Evolutionary conservation across 805 yeast genomes (phyloP), one percentile per base, ranked within the genome.

Genomic region (Metschnikowia amazonensis): DNA sequence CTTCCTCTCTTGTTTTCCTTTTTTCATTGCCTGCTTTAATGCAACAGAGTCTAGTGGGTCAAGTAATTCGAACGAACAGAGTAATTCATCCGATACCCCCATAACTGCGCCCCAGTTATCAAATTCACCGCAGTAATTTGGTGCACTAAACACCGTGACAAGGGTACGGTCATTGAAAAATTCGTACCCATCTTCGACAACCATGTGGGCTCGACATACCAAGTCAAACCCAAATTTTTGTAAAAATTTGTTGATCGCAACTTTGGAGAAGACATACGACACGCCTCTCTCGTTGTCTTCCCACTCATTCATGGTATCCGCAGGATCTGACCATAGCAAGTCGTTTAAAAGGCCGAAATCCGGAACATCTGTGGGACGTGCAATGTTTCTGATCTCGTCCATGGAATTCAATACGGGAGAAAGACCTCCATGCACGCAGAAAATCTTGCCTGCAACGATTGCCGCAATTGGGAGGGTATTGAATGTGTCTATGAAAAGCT

Each of bases 21-120:
- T 85, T 55, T 84, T 85, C 97, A 92, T 89, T 42, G 89, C 94
- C 63, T 87, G 96, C 62, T 92, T 90, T 66, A 94, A 77, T 4
- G 97, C 97, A 16, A 86, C 84, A 42, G 95, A 80, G 67, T 92
- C 98, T 56, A 94, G 74, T 7, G 99, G 99, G 66, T 94, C 97
- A 48, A 92, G 73, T 44, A 92, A 76, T 65, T 92, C 99, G 66
- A 92, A 92, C 50, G 94, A 84, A 66, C 99, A 92, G 46, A 94
- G 71, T 53, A 92, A 74, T 57, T 92, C 97, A 52, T 92, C 97
- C 51, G 88, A 80, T 13, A 92, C 98, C 56, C 95, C 83, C 98
- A 92, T 92, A 4, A 92, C 97, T 2, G 99, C 99, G 20, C 96
- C 97, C 96, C 96, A 89, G 59, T 89, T 89, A 63, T 89, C 88